phyloP scores from a whole-genome alignment of 257 asterid species.

The Craterostigma plantagineum region DNA sequence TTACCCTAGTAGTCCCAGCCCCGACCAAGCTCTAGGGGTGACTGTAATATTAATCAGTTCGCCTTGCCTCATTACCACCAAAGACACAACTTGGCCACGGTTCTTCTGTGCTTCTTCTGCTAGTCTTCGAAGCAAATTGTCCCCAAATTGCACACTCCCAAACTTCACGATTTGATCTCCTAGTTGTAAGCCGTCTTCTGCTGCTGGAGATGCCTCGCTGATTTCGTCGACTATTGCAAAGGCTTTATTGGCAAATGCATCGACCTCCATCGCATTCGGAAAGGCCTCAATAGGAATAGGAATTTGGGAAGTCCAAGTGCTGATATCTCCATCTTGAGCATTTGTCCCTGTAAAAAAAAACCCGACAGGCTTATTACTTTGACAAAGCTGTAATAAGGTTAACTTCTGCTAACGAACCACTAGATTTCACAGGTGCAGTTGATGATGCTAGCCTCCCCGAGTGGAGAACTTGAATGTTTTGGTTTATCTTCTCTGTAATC shows the following conservation, averaged over 20 bases:
- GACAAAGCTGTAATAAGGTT: no score
- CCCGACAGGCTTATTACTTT: no score
- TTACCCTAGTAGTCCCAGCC: constrained; percentile 83
- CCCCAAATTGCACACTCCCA: constrained; percentile 63
- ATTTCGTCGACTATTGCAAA: constrained; percentile 86
- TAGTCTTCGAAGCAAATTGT: constrained; percentile 47
- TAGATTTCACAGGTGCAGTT: constrained; percentile 19
- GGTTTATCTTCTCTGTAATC: constrained; percentile 57
- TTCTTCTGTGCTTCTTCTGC: constrained; percentile 64
- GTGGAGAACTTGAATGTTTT: constrained; percentile 65
- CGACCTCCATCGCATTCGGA: constrained; percentile 38
- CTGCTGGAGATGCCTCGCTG: constrained; percentile 79
- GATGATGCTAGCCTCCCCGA: constrained; percentile 42
- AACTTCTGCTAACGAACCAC: constrained; percentile 36
- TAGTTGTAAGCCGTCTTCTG: constrained; percentile 87
- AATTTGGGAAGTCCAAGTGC: not conserved
- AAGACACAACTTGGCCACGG: constrained; percentile 33
- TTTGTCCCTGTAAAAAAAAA: constrained; percentile 11
- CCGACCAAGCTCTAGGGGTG: constrained; percentile 84
- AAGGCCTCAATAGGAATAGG: constrained; percentile 10
- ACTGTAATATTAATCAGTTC: constrained; percentile 30
- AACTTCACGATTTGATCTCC: constrained; percentile 91
- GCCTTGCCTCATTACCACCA: constrained; percentile 76
- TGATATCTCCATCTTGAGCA: constrained; percentile 15
- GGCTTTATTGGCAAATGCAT: constrained; percentile 40